These are phyloP conservation scores for Chalciporus piperatus DNA, from an alignment of 768 basidiomycete species.

Conservation along the genomic window DNA sequence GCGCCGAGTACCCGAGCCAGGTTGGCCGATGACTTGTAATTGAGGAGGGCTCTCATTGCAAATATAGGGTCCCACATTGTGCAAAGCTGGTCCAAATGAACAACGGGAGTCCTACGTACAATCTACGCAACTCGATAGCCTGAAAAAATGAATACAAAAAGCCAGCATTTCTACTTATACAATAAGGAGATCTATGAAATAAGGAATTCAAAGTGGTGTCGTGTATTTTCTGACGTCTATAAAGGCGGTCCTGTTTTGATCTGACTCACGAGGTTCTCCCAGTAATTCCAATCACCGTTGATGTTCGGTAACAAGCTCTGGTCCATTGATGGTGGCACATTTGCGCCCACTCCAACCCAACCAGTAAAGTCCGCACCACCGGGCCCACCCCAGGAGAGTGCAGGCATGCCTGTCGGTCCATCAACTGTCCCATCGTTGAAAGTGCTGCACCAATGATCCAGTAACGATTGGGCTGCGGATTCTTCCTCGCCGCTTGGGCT, in stretches of 20 bases:
- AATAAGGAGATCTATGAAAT: slow-evolving; percentile 7
- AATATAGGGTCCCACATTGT: too few species aligned
- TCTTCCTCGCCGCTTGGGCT: slow-evolving; percentile 75
- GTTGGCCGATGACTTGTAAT: too few species aligned
- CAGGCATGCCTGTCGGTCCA: slow-evolving; percentile 42
- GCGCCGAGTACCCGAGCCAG: too few species aligned
- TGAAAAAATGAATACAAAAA: slow-evolving; percentile 8
- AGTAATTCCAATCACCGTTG: slow-evolving; percentile 76
- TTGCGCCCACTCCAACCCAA: slow-evolving; percentile 49
- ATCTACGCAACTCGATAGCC: too few species aligned
- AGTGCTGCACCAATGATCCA: slow-evolving; percentile 86
- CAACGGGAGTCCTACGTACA: too few species aligned
- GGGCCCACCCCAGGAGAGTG: slow-evolving; percentile 59
- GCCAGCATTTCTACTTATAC: slow-evolving; percentile 1
- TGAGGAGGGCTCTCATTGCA: too few species aligned
- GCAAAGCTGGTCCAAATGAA: too few species aligned
- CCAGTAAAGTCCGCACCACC: slow-evolving; percentile 56
- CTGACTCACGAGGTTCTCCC: slow-evolving; percentile 72
- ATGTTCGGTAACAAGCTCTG: slow-evolving; percentile 45
- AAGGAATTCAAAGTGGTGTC: slow-evolving; percentile 4
- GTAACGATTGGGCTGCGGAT: slow-evolving; percentile 67
- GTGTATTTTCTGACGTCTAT: slow-evolving; percentile 15
- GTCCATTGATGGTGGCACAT: slow-evolving; percentile 39
- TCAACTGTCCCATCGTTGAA: slow-evolving; percentile 65
- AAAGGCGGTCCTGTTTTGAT: slow-evolving; percentile 39